phyloP scores from a whole-genome alignment of 1,139 yeast genomes.

The Saccharomyces pastorianus region DNA sequence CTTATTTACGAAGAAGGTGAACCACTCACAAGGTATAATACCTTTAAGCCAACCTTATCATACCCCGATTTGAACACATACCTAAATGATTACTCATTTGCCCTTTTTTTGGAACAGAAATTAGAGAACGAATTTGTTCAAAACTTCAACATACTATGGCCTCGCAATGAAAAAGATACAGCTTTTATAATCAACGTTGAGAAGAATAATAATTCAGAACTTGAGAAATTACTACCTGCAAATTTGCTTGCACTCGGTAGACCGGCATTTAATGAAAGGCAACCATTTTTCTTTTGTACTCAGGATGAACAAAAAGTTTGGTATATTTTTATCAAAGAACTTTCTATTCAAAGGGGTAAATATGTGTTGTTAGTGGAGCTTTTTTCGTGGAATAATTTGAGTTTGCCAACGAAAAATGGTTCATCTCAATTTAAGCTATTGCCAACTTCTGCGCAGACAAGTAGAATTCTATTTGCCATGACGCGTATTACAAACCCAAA shows the following conservation, averaged over 20 bases:
- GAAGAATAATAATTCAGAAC: constrained; percentile 34
- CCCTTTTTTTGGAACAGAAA: constrained; percentile 54
- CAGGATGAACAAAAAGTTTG: constrained; percentile 35
- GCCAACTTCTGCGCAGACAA: constrained; percentile 57
- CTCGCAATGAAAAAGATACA: constrained; percentile 39
- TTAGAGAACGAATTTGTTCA: constrained; percentile 40
- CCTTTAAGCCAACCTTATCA: constrained; percentile 37
- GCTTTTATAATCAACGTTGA: constrained; percentile 31
- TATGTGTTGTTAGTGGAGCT: constrained; percentile 44
- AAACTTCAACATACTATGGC: constrained; percentile 49
- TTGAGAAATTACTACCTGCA: constrained; percentile 34
- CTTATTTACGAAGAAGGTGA: constrained; percentile 31
- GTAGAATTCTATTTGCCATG: constrained; percentile 59
- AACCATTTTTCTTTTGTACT: constrained; percentile 37
- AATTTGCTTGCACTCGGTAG: constrained; percentile 34
- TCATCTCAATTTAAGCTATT: constrained; percentile 39
- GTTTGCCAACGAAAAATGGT: constrained; percentile 37
- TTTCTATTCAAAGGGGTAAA: constrained; percentile 30
- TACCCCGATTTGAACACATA: constrained; percentile 47
- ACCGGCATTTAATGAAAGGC: constrained; percentile 39
- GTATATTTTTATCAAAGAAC: constrained; percentile 41
- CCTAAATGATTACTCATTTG: constrained; percentile 51
- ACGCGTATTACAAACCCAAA: constrained; percentile 47
- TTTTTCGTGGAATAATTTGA: constrained; percentile 49
- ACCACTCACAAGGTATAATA: constrained; percentile 25